Percentiles rank a stretch among this genome's conserved stretches.
phyloP scores from a whole-genome alignment of 2,329 filamentous ascomycete species.

The Penicillium palitans region DNA sequence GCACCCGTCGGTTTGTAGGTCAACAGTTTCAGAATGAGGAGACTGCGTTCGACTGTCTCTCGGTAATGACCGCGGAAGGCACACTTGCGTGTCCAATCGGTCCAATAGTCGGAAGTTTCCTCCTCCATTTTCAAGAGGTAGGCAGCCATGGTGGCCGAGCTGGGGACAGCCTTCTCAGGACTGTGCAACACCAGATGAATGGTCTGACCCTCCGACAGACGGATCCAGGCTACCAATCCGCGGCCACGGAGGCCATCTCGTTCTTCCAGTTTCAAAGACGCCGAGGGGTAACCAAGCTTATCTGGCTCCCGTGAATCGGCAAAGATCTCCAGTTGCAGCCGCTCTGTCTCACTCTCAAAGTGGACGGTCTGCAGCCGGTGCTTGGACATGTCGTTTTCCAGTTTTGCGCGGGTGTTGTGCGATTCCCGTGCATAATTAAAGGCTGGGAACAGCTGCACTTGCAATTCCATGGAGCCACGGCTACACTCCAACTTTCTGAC shows the following conservation, averaged over 20 bases:
- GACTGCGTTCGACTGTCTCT: constrained; percentile 68
- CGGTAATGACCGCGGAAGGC: constrained; percentile 71
- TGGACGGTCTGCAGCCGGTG: constrained; percentile 60
- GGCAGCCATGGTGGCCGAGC: constrained; percentile 57
- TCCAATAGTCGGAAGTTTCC: constrained; percentile 71
- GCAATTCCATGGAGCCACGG: constrained; percentile 63
- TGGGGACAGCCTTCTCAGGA: constrained; percentile 59
- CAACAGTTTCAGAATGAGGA: constrained; percentile 73
- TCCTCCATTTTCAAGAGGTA: constrained; percentile 65
- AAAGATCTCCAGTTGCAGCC: constrained; percentile 67
- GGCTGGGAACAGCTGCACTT: constrained; percentile 70
- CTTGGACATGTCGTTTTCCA: constrained; percentile 39
- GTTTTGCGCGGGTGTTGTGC: constrained; percentile 48
- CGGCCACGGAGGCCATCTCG: constrained; percentile 58
- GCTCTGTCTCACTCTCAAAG: constrained; percentile 60
- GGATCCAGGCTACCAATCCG: constrained; percentile 62
- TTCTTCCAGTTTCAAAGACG: constrained; percentile 58
- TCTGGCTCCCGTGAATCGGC: constrained; percentile 60
- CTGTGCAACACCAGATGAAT: constrained; percentile 69
- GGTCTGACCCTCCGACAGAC: constrained; percentile 64
- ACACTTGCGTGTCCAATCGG: constrained; percentile 69
- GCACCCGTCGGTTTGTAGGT: constrained; percentile 78
- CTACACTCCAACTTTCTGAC: constrained; percentile 72
- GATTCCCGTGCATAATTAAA: constrained; percentile 68
- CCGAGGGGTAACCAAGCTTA: constrained; percentile 47